Percentiles rank a stretch among this genome's conserved stretches.
Conservation (phyloP, 176 grass and related monocot genomes). For the Neostapfia colusana region DNA sequence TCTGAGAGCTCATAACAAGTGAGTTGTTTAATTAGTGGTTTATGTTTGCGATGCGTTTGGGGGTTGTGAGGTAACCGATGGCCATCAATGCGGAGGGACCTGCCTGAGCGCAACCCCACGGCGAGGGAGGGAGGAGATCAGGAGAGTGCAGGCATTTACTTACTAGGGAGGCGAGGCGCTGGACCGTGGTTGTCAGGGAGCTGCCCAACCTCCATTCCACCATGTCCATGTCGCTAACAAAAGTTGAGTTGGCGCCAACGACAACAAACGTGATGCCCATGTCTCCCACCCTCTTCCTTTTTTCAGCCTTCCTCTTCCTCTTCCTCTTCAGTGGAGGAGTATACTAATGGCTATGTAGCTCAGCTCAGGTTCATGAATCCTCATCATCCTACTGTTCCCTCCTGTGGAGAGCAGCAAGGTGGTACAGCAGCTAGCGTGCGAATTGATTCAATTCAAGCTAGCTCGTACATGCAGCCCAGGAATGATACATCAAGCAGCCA, state of each 20-base stretch:
- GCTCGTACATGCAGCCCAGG: too few species aligned
- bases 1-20: background rate
- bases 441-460: too few species aligned
- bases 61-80: background rate
- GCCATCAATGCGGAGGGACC: background rate
- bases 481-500: too few species aligned
- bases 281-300: background rate
- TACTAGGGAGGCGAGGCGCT: background rate
- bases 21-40: background rate
- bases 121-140: background rate
- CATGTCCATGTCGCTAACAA: background rate
- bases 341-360: too few species aligned
- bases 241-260: conserved; percentile 7
- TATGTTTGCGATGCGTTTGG: background rate
- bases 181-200: background rate
- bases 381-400: background rate
- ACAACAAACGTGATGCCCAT: background rate
- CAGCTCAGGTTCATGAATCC: background rate
- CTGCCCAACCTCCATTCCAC: background rate
- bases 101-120: too few species aligned
- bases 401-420: too few species aligned
- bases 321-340: too few species aligned
- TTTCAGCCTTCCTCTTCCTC: background rate
- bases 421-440: too few species aligned
- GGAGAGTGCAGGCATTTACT: background rate